Conservation (phyloP, 163 green algal species). For the Prototheca wickerhamii region DNA sequence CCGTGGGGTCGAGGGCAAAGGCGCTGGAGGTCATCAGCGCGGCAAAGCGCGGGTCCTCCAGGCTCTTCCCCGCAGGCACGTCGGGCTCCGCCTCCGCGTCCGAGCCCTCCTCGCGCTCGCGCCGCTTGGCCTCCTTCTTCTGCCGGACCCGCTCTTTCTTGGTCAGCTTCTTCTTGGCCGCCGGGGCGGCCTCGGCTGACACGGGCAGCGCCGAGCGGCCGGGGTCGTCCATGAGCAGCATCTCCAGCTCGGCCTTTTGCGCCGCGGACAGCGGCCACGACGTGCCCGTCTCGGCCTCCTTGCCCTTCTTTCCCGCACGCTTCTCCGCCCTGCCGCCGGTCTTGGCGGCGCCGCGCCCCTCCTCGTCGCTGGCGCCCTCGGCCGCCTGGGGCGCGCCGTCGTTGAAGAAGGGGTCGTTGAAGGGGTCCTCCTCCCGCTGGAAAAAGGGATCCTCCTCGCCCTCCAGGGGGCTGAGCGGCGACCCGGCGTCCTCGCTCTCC, state of each 20-base stretch:
- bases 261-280: conserved; percentile 24
- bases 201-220: background rate
- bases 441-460: conserved; percentile 50
- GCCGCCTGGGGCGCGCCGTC: conserved; percentile 9
- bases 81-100: conserved; percentile 34
- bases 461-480: no score
- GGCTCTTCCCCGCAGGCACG: conserved; percentile 7
- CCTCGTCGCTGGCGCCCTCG: conserved; percentile 4
- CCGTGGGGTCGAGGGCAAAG: conserved; percentile 88
- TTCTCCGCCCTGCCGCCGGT: conserved; percentile 9
- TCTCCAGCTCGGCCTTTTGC: conserved; percentile 47
- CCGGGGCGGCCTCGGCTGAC: conserved; percentile 7
- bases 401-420: conserved; percentile 86
- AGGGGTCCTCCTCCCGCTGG: conserved; percentile 54
- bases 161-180: conserved; percentile 27
- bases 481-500: conserved; percentile 4
- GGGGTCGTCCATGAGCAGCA: conserved; percentile 84
- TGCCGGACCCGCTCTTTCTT: conserved; percentile 42
- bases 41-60: conserved; percentile 75
- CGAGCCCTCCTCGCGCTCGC: conserved; percentile 29
- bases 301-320: conserved; percentile 6
- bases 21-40: conserved; percentile 51
- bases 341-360: background rate
- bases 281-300: conserved; percentile 5
- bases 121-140: conserved; percentile 31